These are phyloP conservation scores for Globisporangium solare DNA, from an alignment of 352 stramenopile species.

Conservation along the genomic window DNA sequence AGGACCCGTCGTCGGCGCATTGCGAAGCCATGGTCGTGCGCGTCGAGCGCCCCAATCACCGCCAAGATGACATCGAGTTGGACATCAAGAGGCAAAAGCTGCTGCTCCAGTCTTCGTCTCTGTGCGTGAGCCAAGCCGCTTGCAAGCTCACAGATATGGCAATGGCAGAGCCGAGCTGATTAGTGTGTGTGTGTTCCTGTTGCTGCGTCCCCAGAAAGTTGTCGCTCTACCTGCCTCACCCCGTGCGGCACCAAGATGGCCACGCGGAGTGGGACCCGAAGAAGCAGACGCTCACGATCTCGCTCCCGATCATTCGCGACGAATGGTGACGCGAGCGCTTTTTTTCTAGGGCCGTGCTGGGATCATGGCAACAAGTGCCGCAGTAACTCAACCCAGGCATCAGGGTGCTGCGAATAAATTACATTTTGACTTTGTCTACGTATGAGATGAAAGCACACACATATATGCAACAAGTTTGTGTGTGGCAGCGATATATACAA, in stretches of 20 bases:
- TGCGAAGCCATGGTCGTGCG: conserved; percentile 81
- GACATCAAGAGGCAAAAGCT: conserved; percentile 81
- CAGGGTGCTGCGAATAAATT: too few species aligned
- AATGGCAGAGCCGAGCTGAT: too few species aligned
- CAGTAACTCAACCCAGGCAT: too few species aligned
- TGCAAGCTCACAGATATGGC: too few species aligned
- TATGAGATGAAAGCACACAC: too few species aligned
- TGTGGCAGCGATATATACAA: too few species aligned
- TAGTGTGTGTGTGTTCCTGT: neutral
- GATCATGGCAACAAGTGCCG: too few species aligned
- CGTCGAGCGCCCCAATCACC: conserved; percentile 59
- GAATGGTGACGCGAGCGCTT: conserved; percentile 39
- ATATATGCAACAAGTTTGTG: too few species aligned
- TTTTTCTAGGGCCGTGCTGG: too few species aligned
- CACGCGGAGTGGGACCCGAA: conserved; percentile 66
- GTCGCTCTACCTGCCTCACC: conserved; percentile 63
- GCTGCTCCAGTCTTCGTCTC: conserved; percentile 48
- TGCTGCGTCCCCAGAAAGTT: conserved; percentile 43
- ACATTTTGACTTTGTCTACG: too few species aligned
- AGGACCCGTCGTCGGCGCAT: conserved; percentile 75
- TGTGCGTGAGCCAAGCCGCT: conserved; percentile 24
- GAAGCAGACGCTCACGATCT: conserved; percentile 46
- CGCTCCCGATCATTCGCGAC: conserved; percentile 69
- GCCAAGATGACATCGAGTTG: conserved; percentile 68
- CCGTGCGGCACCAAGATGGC: conserved; percentile 64